Percentiles rank a stretch among this genome's conserved stretches.
phyloP scores from a whole-genome alignment of 768 basidiomycete species.

The Boletus subcaerulescens region DNA sequence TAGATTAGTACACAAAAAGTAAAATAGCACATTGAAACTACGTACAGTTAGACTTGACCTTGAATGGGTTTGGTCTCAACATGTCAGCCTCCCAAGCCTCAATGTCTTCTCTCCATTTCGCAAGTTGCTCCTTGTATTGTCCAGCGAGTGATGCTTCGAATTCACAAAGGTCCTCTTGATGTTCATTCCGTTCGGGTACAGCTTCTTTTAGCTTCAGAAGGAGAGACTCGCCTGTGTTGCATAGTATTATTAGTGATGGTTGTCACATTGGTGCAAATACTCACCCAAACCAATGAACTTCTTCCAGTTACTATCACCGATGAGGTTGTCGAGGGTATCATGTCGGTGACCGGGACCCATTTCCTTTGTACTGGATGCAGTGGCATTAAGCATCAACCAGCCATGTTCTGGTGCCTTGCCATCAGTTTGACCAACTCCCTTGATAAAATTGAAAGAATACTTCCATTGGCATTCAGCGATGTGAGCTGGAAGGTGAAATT shows the following conservation, averaged over 20 bases:
- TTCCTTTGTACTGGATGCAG: conserved; percentile 8
- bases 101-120: not conserved
- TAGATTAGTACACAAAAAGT: too few relatives aligned
- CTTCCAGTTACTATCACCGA: conserved; percentile 36
- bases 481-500: conserved; percentile 39
- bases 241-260: too few relatives aligned
- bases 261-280: not conserved
- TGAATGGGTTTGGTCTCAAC: conserved; percentile 5
- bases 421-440: not conserved
- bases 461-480: conserved; percentile 24
- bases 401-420: conserved; percentile 36
- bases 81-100: conserved; percentile 7
- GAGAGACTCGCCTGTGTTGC: not conserved
- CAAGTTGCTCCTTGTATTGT: not conserved
- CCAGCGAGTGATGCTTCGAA: not conserved
- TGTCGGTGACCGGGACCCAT: conserved; percentile 34
- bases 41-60: not conserved
- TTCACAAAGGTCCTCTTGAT: not conserved
- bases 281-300: conserved; percentile 30
- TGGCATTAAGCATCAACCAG: conserved; percentile 36
- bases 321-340: conserved; percentile 37
- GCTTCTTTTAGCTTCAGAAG: not conserved
- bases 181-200: conserved; percentile 1
- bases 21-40: too few relatives aligned
- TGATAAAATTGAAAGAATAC: conserved; percentile 31